Base-by-base conservation (phyloP, 2,329 filamentous ascomycete species). In the Talaromyces rugulosus region DNA sequence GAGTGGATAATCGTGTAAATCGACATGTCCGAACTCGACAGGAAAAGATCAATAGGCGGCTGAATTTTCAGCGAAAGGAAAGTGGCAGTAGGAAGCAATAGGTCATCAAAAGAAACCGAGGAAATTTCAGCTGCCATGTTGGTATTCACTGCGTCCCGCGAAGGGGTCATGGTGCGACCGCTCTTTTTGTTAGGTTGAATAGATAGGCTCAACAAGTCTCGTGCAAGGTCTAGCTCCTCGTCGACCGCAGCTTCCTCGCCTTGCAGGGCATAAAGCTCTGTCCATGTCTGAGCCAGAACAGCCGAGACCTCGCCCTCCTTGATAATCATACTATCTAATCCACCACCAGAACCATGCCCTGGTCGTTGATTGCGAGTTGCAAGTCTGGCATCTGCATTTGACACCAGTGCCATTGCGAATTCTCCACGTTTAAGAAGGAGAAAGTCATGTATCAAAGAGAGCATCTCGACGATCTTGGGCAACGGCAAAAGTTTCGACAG, bases 261-360 rank as follows among this genome's bases (percentile, higher is more conserved):
- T 66, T 91, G 87, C 71, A 94, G 81, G 1, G 89, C 86, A n/a
- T 88, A 88, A 58, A 99, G 81, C 18, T 89, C 85, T 4, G 89
- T 87, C 90, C 92, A 96, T 0, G 92, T 89, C 65, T 90, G 85
- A 7, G 85, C 82, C 11, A 99, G 79, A 9, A 93, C 87, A 9
- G 91, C 87, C 11, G 87, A 85, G 1, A 96, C 87, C 74, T 98
- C 94, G 2, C 90, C 90, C 67, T 97, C 92, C 73, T 96, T 97
- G 62, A 97, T 83, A 4, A 88, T 75, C 30, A 93, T 78, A 1
- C 85, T 85, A 51, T 84, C 83, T 3, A 92, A 69, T 8, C 82
- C 80, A 63, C 87, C 85, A 33, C 73, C 67, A 1, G 73, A 66
- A 59, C 71, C 82, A 74, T 69, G 51, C 62, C 71, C 84, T 11